Base-by-base conservation (phyloP, 1,284 basidiomycete species). In the Apiotrichum sp. region DNA sequence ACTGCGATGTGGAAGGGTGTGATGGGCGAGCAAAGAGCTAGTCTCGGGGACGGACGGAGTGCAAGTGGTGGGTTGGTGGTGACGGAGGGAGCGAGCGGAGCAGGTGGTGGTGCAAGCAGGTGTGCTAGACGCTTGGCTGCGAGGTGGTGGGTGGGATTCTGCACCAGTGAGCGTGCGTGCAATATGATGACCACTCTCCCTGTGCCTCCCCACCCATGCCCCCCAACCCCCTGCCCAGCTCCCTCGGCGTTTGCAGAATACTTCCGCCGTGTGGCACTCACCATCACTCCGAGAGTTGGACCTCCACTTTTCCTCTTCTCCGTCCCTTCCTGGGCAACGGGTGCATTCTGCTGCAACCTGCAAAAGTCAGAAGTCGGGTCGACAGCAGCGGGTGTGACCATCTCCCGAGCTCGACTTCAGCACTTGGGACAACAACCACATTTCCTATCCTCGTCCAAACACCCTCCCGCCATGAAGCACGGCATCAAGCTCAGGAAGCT, bases 401-500 rank as follows among this genome's bases (percentile, higher is more conserved):
- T 22, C 22, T 22, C 22, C 22, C 22, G 22, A 22, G 22, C 22
- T 22, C 36, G 36, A 38, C 8, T 13, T 9, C 36, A 38, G 36
- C 36, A 38, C 8, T 8, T 38, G 8, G 8, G 36, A 38, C 10
- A 42, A 14, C 16, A n/a, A 42, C 10, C 41, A 14, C n/a, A n/a
- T n/a, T 16, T 34, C 13, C 6, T 9, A 11, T 10, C 44, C 9
- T 16, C 46, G 4, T 9, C 36, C 36, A 38, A 38, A 8, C 8
- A 8, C 36, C 43, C 40, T 34, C 29, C 10, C 57, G 75, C 67
- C 71, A 93, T 93, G 89, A 92, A 92, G 80, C 90, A 93, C 84
- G 89, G 90, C 53, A 80, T 89, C 59, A 89, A 89, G 46, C 88
- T 91, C 73, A 82, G 89, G 68, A 92, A 91, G 70, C 84, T 93